Evolutionary conservation across 2,329 filamentous ascomycete species (phyloP).

Genomic region (Trichoderma afroharzianum): DNA sequence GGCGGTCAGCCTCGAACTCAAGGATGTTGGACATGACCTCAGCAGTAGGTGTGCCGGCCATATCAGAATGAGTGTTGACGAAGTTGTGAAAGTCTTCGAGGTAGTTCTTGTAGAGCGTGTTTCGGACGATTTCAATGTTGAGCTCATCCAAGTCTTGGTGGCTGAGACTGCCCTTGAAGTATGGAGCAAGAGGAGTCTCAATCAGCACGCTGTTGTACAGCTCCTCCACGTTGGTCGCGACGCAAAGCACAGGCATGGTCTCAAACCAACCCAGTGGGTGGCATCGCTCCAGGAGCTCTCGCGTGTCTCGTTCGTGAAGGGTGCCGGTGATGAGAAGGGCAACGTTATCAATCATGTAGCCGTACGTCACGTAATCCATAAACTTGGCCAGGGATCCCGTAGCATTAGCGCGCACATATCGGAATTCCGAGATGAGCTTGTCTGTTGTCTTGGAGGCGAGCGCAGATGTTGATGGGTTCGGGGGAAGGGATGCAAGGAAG

Average conservation of each 20-base stretch:
- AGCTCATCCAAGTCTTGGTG: conserved; percentile 97
- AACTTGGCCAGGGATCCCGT: conserved; percentile 89
- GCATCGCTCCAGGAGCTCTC: conserved; percentile 90
- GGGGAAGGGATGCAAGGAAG: conserved; percentile 87
- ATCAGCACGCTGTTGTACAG: conserved; percentile 97
- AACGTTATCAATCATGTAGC: conserved; percentile 99
- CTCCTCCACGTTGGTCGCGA: conserved; percentile 97
- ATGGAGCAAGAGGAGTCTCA: conserved; percentile 90
- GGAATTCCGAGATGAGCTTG: conserved; percentile 96
- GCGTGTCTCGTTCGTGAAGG: conserved; percentile 92
- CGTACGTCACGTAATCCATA: conserved; percentile 97
- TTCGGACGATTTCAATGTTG: conserved; percentile 98
- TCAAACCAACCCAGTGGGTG: conserved; percentile 98
- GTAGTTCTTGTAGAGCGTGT: conserved; percentile 99
- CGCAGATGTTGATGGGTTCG: conserved; percentile 93
- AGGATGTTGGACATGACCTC: conserved; percentile 96
- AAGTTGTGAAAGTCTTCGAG: conserved; percentile 96
- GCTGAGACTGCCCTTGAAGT: conserved; percentile 95
- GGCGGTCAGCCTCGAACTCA: conserved; percentile 92
- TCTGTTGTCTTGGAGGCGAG: conserved; percentile 95
- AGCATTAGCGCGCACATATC: conserved; percentile 91
- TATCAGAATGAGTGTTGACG: conserved; percentile 83
- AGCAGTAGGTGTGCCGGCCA: conserved; percentile 81
- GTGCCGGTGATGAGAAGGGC: conserved; percentile 97
- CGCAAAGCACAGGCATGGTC: conserved; percentile 96